Conservation (phyloP, 2,329 filamentous ascomycete species). For the Stagonosporopsis rhizophila region DNA sequence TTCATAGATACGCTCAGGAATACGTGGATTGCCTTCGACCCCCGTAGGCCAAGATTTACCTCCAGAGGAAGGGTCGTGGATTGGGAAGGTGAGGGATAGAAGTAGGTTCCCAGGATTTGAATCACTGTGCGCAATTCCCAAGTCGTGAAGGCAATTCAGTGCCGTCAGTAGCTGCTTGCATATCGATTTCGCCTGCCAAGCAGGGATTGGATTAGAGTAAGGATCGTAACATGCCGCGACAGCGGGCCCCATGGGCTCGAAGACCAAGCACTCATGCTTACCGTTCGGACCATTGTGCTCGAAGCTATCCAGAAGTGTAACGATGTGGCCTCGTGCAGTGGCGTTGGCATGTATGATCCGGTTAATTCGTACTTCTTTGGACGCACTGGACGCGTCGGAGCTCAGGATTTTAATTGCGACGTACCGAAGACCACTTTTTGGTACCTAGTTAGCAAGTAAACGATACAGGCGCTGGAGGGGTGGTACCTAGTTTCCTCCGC, state of each 20-base stretch:
- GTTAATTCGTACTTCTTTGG: conserved; percentile 17
- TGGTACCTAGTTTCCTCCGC: conserved; percentile 17
- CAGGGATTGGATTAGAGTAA: conserved; percentile 16
- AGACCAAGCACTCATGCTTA: conserved; percentile 18
- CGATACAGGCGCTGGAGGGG: conserved; percentile 2
- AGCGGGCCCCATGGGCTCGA: conserved; percentile 17
- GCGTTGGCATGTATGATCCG: conserved; percentile 7
- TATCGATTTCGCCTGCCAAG: conserved; percentile 15
- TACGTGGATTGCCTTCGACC: conserved; percentile 13
- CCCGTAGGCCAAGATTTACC: conserved; percentile 10
- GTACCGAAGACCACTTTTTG: conserved; percentile 3
- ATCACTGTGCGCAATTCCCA: conserved; percentile 17
- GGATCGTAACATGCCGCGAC: neutral
- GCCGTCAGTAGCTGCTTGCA: conserved; percentile 16
- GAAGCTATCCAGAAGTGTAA: conserved; percentile 13
- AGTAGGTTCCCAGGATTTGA: conserved; percentile 17
- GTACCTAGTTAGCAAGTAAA: conserved; percentile 12
- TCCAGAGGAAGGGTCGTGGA: conserved; percentile 11
- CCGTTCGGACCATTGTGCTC: conserved; percentile 16
- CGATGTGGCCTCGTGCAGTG: conserved; percentile 1
- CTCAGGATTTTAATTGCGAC: conserved; percentile 20
- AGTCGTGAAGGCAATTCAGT: conserved; percentile 17
- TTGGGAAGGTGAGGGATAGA: conserved; percentile 16
- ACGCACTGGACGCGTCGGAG: conserved; percentile 4
- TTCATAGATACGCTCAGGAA: conserved; percentile 15